Evolutionary conservation across 202 grass and related monocot species (phyloP), one percentile per base, ranked within the genome.

Genomic region (Hordeum pubiflorum): DNA sequence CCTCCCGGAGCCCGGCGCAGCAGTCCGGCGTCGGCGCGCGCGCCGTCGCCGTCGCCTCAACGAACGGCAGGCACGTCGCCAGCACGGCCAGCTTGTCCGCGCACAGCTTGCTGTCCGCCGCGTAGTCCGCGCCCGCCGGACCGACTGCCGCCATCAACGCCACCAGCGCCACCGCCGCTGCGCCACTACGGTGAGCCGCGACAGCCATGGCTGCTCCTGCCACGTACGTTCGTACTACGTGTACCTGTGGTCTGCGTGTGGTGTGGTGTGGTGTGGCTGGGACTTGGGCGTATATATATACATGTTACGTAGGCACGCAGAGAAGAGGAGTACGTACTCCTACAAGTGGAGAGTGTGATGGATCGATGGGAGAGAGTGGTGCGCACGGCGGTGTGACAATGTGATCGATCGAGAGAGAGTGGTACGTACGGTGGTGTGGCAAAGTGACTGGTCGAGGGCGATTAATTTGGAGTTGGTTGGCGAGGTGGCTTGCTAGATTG

Each of bases 61-160:
- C 90, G 83, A 44, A 94, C 64, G 88, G 84, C 81, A 97, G 59
- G 91, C 94, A 97, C 61, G 94, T 94, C 50, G 95, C 88, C 10
- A 98, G 72, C 0, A 69, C 88, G 70, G 91, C 76, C 84, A 98
- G 86, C 76, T 76, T 41, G 83, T 87, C 38, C 57, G 82, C 83
- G 90, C 95, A 98, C 84, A 91, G 80, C 6, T 72, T 88, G 0
- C 84, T 77, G 85, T 97, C 95, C 31, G 75, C 22, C 58, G 86
- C 84, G 41, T 93, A 93, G 59, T 94, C 95, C 6, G 84, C 89
- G 24, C 13, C 22, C 0, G 61, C 83, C 9, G 10, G 5, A 5
- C 24, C 70, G 5, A 27, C 32, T 4, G 37, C 1, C 69, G 0
- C 3, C 23, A 1, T 2, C 60, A 1, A 0, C 46, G 2, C 2